Evolutionary conservation across 202 grass and related monocot species (phyloP), one percentile per base, ranked within the genome.

Genomic region (Eragrostis tef): DNA sequence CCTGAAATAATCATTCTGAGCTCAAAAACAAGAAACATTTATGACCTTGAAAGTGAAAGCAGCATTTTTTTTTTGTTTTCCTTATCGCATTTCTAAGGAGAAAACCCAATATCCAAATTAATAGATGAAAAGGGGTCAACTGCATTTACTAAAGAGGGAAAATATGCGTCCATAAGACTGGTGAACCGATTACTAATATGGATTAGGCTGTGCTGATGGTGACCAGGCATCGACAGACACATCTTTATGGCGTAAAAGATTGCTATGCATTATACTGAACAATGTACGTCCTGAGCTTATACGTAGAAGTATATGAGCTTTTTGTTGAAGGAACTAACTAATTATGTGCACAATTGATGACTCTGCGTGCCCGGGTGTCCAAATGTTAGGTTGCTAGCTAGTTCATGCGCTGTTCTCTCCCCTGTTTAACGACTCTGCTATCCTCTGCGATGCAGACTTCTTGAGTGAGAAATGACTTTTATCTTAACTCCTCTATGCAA

Each of bases 171-270:
- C 27, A 50, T 36, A 9, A 58, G 19, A 11, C 19, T 1, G 43
- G 21, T 7, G 24, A 47, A 8, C 5, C 15, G 42, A 63, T 48
- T 31, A 42, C 21, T n/a, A 68, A 67, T 27, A 31, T 50, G 14
- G 9, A 64, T 42, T 66, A 46, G 52, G 56, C 67, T 82, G 87
- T 65, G 61, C 41, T 46, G 84, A 90, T 64, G 2, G 79, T 15
- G 79, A 79, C 79, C 15, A 11, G 74, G 61, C 83, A 64, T 79
- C 88, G 3, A 42, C 88, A 79, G 74, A 79, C 83, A 89, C 25
- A 61, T 46, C 75, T 74, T 90, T 70, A 86, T 86, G 81, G 45
- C 7, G 24, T 12, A 17, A 74, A 70, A 54, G 34, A 64, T 63
- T 70, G 29, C 14, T 56, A 56, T 14, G 69, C 42, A 22, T 14